Evolutionary conservation across 2,329 filamentous ascomycete genomes (phyloP).

Genomic region (Venturia asperata): DNA sequence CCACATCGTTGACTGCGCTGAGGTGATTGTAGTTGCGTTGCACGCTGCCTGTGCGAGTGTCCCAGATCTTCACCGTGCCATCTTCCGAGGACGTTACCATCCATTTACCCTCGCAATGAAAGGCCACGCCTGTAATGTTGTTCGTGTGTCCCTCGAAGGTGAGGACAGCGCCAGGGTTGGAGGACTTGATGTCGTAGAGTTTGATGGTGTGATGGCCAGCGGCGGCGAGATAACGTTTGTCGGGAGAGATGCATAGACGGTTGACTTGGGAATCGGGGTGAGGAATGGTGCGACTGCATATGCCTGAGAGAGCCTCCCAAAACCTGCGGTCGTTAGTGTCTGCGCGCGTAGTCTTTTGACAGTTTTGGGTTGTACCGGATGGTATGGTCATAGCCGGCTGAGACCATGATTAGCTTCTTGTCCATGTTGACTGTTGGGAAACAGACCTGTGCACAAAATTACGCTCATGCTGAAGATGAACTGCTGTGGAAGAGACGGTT

Average conservation of each 20-base stretch:
- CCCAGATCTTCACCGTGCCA: constrained; percentile 95
- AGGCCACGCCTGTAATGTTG: constrained; percentile 93
- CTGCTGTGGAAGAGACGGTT: not conserved
- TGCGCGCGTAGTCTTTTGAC: not conserved
- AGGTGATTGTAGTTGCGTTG: constrained; percentile 92
- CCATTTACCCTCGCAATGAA: constrained; percentile 99
- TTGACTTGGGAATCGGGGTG: constrained; percentile 98
- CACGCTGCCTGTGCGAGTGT: constrained; percentile 74
- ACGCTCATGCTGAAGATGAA: constrained; percentile 43
- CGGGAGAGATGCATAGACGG: constrained; percentile 93
- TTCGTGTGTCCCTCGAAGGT: constrained; percentile 93
- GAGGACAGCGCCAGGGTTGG: constrained; percentile 88
- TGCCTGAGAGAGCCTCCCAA: constrained; percentile 96
- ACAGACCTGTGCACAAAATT: constrained; percentile 58
- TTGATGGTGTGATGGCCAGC: constrained; percentile 81
- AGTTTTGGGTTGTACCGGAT: constrained; percentile 49
- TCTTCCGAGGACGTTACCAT: constrained; percentile 98
- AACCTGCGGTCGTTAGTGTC: constrained; percentile 47
- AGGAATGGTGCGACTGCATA: constrained; percentile 95
- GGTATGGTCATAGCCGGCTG: constrained; percentile 68
- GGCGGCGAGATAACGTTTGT: constrained; percentile 89
- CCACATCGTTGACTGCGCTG: constrained; percentile 88
- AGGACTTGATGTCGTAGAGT: constrained; percentile 96
- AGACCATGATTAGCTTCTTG: constrained; percentile 6
- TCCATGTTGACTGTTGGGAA: constrained; percentile 19